Evolutionary conservation across 2,329 filamentous ascomycete species (phyloP).

Genomic region (Paecilomyces formosus): DNA sequence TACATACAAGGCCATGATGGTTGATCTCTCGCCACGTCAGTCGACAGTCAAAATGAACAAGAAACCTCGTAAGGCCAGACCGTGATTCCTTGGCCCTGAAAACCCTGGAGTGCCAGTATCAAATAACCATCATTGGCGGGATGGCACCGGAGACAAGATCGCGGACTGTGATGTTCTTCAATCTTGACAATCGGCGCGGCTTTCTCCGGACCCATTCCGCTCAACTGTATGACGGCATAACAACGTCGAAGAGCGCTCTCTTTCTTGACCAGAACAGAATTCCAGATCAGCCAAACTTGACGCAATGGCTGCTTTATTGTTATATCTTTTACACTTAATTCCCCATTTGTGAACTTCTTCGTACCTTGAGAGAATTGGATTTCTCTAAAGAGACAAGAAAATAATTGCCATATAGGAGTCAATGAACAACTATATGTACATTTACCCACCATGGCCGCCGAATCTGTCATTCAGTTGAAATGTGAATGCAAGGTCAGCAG

Average conservation of each 20-base stretch:
- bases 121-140: neutral
- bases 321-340: neutral
- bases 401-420: neutral
- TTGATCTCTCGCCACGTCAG: neutral
- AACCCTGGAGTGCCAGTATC: neutral
- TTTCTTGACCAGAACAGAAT: neutral
- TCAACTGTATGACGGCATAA: slow-evolving; percentile 8
- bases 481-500: slow-evolving; percentile 17
- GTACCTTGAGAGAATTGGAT: neutral
- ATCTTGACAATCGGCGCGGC: neutral
- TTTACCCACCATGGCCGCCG: slow-evolving; percentile 5
- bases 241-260: slow-evolving; percentile 2
- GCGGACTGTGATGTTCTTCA: neutral
- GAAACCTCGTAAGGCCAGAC: neutral
- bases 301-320: neutral
- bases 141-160: neutral
- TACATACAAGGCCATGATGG: neutral
- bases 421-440: neutral
- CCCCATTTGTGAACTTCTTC: neutral
- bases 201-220: neutral
- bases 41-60: neutral
- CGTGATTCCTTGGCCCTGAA: neutral
- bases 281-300: slow-evolving; percentile 1
- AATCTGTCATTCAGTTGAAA: slow-evolving; percentile 18
- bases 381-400: neutral